phyloP scores from a whole-genome alignment of 2,329 filamentous ascomycete genomes.

The Cyclaneusma minus region DNA sequence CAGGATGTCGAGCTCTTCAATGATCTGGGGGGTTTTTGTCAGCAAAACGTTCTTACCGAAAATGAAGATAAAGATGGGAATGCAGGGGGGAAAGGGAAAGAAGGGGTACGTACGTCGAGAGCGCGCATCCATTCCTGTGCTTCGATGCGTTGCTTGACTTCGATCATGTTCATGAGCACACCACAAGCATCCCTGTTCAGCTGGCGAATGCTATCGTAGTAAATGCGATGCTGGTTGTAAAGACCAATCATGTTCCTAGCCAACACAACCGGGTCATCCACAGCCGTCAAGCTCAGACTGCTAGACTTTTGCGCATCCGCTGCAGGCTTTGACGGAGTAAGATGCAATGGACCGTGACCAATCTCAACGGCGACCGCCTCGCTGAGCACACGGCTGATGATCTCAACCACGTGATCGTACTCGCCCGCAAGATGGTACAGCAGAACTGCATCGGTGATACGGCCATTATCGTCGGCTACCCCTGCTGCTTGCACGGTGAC shows the following conservation, averaged over 20 bases:
- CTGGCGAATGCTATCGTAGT: constrained; percentile 41
- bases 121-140: constrained; percentile 41
- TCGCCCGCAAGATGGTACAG: constrained; percentile 90
- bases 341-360: constrained; percentile 61
- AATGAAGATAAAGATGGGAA: constrained; percentile 1
- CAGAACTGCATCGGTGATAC: constrained; percentile 84
- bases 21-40: constrained; percentile 36
- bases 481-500: constrained; percentile 86
- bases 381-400: constrained; percentile 79
- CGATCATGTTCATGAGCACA: constrained; percentile 42
- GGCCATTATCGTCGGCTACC: constrained; percentile 85
- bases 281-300: constrained; percentile 45
- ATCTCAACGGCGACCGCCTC: constrained; percentile 79
- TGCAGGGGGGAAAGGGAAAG: constrained; percentile 1
- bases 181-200: constrained; percentile 41
- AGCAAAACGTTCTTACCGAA: constrained; percentile 10
- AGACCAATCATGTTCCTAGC: constrained; percentile 45
- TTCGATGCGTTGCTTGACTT: constrained; percentile 43
- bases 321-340: constrained; percentile 35
- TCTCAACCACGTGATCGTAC: constrained; percentile 83
- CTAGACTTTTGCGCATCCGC: constrained; percentile 12
- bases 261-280: constrained; percentile 50
- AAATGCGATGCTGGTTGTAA: constrained; percentile 44
- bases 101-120: constrained; percentile 40
- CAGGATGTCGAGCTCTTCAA: constrained; percentile 61